Conservation (phyloP, 768 basidiomycete species). For the Holtermannia corniformis region DNA sequence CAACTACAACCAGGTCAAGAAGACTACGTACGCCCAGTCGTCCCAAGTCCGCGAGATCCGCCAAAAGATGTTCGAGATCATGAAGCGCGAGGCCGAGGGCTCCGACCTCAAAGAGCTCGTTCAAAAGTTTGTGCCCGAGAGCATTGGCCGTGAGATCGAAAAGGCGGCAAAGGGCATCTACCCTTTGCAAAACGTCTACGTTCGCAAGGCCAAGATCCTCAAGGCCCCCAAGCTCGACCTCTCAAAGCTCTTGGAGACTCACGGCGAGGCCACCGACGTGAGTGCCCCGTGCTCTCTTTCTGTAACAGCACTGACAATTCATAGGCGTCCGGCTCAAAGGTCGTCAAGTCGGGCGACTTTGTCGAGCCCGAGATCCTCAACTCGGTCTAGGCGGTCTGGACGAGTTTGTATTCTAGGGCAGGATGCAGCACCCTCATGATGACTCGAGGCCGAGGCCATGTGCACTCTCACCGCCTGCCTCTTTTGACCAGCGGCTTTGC, state of each 20-base stretch:
- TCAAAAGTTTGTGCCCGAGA: constrained; percentile 98
- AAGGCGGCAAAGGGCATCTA: constrained; percentile 89
- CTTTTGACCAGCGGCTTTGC: too few relatives aligned
- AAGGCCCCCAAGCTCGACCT: constrained; percentile 96
- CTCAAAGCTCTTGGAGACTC: constrained; percentile 89
- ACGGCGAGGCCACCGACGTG: constrained; percentile 89
- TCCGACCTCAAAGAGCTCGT: constrained; percentile 85
- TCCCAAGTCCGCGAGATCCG: constrained; percentile 93
- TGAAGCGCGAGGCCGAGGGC: constrained; percentile 79
- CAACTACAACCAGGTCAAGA: constrained; percentile 88
- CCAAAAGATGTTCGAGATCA: constrained; percentile 88
- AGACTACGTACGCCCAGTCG: constrained; percentile 96
- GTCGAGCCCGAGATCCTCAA: constrained; percentile 93
- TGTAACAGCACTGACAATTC: neutral
- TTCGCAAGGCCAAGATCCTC: constrained; percentile 98
- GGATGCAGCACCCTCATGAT: neutral
- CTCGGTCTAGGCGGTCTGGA: constrained; percentile 54
- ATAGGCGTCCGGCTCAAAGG: constrained; percentile 88
- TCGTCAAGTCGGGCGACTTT: constrained; percentile 72
- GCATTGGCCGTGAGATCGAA: constrained; percentile 98
- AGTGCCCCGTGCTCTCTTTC: constrained; percentile 42
- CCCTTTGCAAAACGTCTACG: constrained; percentile 96
- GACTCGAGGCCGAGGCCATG: neutral
- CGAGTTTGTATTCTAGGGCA: neutral
- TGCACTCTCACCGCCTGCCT: too few relatives aligned